Evolutionary conservation across 2,329 filamentous ascomycete genomes (phyloP), one percentile per base, ranked within the genome.

Genomic region (Phoma sp.): DNA sequence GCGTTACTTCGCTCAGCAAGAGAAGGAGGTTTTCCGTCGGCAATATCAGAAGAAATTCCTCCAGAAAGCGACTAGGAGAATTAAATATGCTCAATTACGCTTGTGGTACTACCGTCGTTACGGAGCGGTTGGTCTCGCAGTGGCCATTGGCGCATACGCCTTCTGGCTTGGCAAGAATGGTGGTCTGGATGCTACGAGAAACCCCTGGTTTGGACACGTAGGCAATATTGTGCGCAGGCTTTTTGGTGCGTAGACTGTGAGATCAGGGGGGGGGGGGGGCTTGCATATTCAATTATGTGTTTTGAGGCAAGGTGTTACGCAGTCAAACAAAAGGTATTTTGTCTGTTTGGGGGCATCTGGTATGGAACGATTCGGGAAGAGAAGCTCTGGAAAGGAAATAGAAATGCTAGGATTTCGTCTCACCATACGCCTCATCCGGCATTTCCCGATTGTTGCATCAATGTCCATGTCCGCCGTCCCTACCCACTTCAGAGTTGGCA

Each of bases 51-150:
- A 56, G 17, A 49, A 45, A 5, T 40, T 51, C 3, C 77, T 80
- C 26, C 76, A 85, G 56, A 80, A 80, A 60, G 71, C 82, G 10
- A 60, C 82, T 23, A 77, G 64, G 48, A 64, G 60, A 6, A 61
- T 83, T 26, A 76, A 66, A 39, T 60, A 63, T 9, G 40, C 68
- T 25, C 64, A 56, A 12, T 51, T 77, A 39, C 73, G 81, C 21
- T 63, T 89, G 20, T 87, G 85, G 84, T 89, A 95, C 74, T 83
- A 89, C 45, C 81, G 83, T 55, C 86, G 90, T 1, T 83, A 84
- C 36, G 79, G 83, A 14, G 83, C 84, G 6, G 48, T 70, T 47
- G 21, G 76, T 87, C 39, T 87, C 84, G 23, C 74, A 87, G 46
- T 77, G n/a, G 47, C 63, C 2, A 65, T 76, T 18, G 73, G 74